phyloP scores from a whole-genome alignment of 495 filamentous ascomycete species.

The Neurospora intermedia region DNA sequence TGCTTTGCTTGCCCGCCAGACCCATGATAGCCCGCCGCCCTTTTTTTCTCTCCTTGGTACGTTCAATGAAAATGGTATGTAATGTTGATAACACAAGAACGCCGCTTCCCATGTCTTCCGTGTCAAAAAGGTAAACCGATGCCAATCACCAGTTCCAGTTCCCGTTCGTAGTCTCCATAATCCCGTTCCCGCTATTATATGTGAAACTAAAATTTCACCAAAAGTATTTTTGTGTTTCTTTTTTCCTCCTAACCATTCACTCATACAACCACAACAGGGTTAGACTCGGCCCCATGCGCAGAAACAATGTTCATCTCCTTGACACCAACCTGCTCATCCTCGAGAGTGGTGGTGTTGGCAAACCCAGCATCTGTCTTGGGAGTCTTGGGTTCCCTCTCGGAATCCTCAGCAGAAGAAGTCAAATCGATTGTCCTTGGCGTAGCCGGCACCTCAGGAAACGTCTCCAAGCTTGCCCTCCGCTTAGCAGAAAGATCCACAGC shows the following conservation, averaged over 20 bases:
- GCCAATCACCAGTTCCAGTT: background rate
- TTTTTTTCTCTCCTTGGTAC: background rate
- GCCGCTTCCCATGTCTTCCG: background rate
- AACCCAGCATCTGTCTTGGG: conserved; percentile 15
- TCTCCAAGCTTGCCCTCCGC: background rate
- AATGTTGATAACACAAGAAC: background rate
- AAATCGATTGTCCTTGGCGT: conserved; percentile 11
- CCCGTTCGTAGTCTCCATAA: background rate
- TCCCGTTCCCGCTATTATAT: background rate
- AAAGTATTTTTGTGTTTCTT: background rate
- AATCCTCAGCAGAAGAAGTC: conserved; percentile 20
- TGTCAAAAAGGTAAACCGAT: background rate
- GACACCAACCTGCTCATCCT: background rate
- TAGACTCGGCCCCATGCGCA: background rate
- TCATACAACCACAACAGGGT: conserved; percentile 5
- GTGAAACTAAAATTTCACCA: background rate
- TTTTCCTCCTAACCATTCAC: background rate
- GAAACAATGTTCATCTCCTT: conserved; percentile 10
- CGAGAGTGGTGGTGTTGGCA: background rate
- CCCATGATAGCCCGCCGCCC: background rate
- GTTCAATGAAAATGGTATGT: background rate
- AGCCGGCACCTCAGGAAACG: conserved; percentile 4
- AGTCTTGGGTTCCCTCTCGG: conserved; percentile 20
- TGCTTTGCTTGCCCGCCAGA: background rate
- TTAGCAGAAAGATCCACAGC: conserved; percentile 7